Conservation (phyloP, 306 rosid genomes). For the Quillaja saponaria region DNA sequence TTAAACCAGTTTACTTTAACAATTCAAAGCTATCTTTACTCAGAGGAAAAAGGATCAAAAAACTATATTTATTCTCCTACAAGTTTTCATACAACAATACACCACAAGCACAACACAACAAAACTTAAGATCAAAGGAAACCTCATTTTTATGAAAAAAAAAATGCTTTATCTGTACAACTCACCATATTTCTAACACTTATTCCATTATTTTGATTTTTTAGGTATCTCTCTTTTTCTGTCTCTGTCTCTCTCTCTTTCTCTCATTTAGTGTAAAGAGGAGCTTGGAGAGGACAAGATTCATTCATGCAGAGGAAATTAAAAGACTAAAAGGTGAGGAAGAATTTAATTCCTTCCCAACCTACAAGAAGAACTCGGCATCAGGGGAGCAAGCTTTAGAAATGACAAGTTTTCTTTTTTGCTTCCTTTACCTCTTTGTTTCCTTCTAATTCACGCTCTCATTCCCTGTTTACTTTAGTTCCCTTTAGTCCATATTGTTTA, state of each 20-base stretch:
- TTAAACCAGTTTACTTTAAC: constrained; percentile 12
- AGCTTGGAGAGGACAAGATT: constrained; percentile 30
- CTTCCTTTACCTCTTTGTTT: constrained; percentile 33
- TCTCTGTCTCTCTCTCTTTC: constrained; percentile 27
- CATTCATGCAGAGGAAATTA: constrained; percentile 36
- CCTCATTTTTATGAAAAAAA: constrained; percentile 13
- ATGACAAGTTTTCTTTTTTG: constrained; percentile 50
- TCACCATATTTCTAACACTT: constrained; percentile 35
- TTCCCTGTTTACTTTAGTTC: constrained; percentile 24
- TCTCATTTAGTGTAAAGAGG: constrained; percentile 16
- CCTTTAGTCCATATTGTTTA: constrained; percentile 5
- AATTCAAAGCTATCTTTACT: constrained; percentile 42
- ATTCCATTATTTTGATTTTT: constrained; percentile 34
- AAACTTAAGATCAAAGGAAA: constrained; percentile 75
- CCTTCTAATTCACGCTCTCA: constrained; percentile 30
- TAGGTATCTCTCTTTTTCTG: constrained; percentile 33
- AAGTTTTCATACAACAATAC: constrained; percentile 46
- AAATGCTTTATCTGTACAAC: constrained; percentile 34
- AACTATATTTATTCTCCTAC: constrained; percentile 47
- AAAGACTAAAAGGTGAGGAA: constrained; percentile 38
- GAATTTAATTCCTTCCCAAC: constrained; percentile 57
- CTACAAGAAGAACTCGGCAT: constrained; percentile 38
- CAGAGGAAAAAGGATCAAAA: constrained; percentile 42
- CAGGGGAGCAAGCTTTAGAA: constrained; percentile 49
- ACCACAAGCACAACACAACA: constrained; percentile 31